These are phyloP conservation scores for Sugiyamaella novakii DNA, from an alignment of 1,139 yeast genomes.

Conservation along the genomic window DNA sequence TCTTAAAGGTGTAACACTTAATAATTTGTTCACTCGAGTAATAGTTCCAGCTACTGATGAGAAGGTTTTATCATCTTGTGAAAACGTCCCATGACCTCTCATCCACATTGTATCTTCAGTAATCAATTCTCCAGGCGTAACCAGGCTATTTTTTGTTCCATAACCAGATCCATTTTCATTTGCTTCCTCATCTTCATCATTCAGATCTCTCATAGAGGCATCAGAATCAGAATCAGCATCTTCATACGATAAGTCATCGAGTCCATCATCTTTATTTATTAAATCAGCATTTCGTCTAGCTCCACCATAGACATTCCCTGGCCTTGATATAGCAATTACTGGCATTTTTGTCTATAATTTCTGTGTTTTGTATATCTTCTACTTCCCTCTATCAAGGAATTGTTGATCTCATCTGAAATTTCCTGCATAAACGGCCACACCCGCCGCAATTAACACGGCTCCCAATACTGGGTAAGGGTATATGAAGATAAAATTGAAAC, in stretches of 20 bases:
- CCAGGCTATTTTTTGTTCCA: constrained; percentile 42
- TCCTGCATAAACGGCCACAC: constrained; percentile 2
- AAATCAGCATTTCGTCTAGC: not conserved
- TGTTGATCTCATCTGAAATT: constrained; percentile 1
- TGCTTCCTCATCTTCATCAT: constrained; percentile 17
- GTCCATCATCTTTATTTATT: not conserved
- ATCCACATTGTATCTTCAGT: constrained; percentile 97
- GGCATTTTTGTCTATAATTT: constrained; percentile 10
- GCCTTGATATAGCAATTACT: constrained; percentile 15
- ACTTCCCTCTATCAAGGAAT: not conserved
- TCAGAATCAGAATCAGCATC: constrained; percentile 34
- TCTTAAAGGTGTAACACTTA: constrained; percentile 82
- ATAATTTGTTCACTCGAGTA: constrained; percentile 78
- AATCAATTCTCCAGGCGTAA: constrained; percentile 96
- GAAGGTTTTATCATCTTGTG: constrained; percentile 66
- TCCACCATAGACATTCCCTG: constrained; percentile 4
- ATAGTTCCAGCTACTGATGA: constrained; percentile 94
- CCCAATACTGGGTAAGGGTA: constrained; percentile 8
- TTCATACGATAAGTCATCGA: constrained; percentile 10
- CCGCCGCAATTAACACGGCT: not conserved
- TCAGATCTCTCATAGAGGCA: constrained; percentile 27
- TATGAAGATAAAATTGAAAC: not conserved
- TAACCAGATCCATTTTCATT: constrained; percentile 1
- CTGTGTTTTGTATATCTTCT: too few relatives aligned
- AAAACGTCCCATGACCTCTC: constrained; percentile 98